Conservation (phyloP, 495 filamentous ascomycete species). For the Hypoxylon crocopeplum region DNA sequence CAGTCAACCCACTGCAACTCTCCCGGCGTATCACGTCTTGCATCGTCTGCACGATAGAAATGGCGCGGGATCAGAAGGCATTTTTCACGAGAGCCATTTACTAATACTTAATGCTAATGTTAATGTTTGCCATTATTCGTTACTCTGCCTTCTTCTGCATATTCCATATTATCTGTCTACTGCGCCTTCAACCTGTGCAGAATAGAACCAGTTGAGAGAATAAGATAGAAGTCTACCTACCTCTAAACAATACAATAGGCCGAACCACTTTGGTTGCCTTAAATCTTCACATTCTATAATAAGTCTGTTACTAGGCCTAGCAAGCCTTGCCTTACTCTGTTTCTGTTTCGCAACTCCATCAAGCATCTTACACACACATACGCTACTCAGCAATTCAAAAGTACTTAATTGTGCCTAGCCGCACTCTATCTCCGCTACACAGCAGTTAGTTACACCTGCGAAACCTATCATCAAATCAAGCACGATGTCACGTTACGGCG, state of each 20-base stretch:
- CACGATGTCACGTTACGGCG: constrained; percentile 41
- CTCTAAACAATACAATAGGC: background rate
- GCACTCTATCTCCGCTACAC: constrained; percentile 1
- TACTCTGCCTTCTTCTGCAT: no score
- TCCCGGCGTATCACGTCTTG: constrained; percentile 31
- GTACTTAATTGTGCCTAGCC: no score
- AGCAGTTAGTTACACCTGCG: background rate
- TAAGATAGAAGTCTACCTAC: constrained; percentile 15
- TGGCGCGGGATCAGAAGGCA: constrained; percentile 26
- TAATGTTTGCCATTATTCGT: background rate
- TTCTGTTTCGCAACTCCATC: constrained; percentile 13
- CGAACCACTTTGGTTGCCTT: constrained; percentile 12
- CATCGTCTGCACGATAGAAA: constrained; percentile 24
- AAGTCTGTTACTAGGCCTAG: constrained; percentile 3
- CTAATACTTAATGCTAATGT: constrained; percentile 32
- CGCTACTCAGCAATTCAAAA: background rate
- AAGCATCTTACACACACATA: constrained; percentile 1
- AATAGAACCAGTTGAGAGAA: constrained; percentile 27
- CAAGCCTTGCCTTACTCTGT: background rate
- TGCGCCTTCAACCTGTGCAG: constrained; percentile 24
- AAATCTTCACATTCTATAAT: constrained; percentile 13
- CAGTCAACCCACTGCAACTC: constrained; percentile 19
- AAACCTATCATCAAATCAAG: constrained; percentile 12
- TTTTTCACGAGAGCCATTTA: constrained; percentile 15
- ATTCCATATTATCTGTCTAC: constrained; percentile 9